A percentile compares a stretch with the other conserved stretches of the same genome.
These are phyloP conservation scores for Musa troglodytarum DNA, from an alignment of 176 grass and related monocot species.

Conservation along the genomic window DNA sequence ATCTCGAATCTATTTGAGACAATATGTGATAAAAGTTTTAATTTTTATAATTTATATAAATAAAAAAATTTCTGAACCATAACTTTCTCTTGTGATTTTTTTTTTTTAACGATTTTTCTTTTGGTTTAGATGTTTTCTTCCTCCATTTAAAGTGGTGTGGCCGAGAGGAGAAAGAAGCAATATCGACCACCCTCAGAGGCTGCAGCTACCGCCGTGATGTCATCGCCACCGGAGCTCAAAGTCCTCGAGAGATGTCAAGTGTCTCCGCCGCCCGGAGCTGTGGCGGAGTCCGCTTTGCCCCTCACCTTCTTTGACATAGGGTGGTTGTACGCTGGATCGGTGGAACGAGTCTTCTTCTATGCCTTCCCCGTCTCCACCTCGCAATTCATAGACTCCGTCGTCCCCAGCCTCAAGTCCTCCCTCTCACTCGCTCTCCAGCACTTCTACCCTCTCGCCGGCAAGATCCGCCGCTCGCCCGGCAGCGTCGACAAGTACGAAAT, in stretches of 20 bases:
- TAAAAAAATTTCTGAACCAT: too few relatives aligned
- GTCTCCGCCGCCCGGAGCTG: constrained; percentile 11
- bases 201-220: not conserved
- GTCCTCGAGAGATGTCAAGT: constrained; percentile 8
- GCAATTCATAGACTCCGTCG: constrained; percentile 2
- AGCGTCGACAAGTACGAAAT: constrained; percentile 12
- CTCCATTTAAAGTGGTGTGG: too few relatives aligned
- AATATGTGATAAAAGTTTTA: too few relatives aligned
- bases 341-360: constrained; percentile 30
- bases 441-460: constrained; percentile 25
- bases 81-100: too few relatives aligned
- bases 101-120: too few relatives aligned
- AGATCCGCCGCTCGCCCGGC: constrained; percentile 8
- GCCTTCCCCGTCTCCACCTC: not conserved
- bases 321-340: not conserved
- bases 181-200: too few relatives aligned
- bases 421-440: constrained; percentile 25
- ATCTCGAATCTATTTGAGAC: too few relatives aligned
- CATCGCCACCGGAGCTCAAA: not conserved
- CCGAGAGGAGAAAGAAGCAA: too few relatives aligned
- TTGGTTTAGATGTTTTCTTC: too few relatives aligned
- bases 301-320: constrained; percentile 26
- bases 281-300: not conserved
- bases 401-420: constrained; percentile 12
- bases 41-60: too few relatives aligned